A percentile compares a stretch with the other conserved stretches of the same genome.
Evolutionary conservation across 352 stramenopile species (phyloP).

Genomic region (Hyaloperonospora arabidopsidis): DNA sequence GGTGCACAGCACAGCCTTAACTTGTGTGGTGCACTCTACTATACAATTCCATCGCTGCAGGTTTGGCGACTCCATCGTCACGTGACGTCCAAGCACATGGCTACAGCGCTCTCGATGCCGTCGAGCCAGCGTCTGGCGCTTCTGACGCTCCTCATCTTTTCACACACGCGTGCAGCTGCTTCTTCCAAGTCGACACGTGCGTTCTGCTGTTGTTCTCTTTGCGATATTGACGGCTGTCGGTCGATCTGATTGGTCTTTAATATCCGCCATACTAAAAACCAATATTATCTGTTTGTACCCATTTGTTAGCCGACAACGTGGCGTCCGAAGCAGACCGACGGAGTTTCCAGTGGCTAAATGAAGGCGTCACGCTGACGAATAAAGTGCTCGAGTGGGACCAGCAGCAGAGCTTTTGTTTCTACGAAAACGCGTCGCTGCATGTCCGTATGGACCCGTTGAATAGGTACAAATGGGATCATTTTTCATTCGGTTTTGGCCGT

Average conservation of each 20-base stretch:
- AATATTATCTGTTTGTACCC: background rate
- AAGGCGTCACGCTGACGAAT: slow-evolving; percentile 27
- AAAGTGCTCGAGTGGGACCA: slow-evolving; percentile 50
- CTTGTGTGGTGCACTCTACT: too few species aligned
- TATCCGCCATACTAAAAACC: too few species aligned
- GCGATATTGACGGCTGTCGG: too few species aligned
- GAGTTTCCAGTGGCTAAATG: slow-evolving; percentile 53
- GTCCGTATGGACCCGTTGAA: slow-evolving; percentile 66
- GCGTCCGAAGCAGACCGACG: slow-evolving; percentile 22
- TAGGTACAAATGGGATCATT: slow-evolving; percentile 28
- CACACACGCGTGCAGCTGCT: background rate
- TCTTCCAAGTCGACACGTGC: slow-evolving; percentile 6
- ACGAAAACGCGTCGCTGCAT: slow-evolving; percentile 62
- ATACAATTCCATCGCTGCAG: too few species aligned
- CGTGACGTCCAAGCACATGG: slow-evolving; percentile 12
- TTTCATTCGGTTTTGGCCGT: background rate
- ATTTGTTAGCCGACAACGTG: slow-evolving; percentile 19
- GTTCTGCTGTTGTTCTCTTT: background rate
- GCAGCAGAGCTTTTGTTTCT: slow-evolving; percentile 68
- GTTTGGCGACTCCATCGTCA: background rate
- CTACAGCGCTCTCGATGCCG: slow-evolving; percentile 26
- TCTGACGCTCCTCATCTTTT: slow-evolving; percentile 9
- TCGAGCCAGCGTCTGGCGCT: slow-evolving; percentile 6
- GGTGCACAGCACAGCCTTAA: too few species aligned
- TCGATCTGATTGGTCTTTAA: too few species aligned